phyloP scores from a whole-genome alignment of 495 filamentous ascomycete genomes.

The Neurospora terricola region DNA sequence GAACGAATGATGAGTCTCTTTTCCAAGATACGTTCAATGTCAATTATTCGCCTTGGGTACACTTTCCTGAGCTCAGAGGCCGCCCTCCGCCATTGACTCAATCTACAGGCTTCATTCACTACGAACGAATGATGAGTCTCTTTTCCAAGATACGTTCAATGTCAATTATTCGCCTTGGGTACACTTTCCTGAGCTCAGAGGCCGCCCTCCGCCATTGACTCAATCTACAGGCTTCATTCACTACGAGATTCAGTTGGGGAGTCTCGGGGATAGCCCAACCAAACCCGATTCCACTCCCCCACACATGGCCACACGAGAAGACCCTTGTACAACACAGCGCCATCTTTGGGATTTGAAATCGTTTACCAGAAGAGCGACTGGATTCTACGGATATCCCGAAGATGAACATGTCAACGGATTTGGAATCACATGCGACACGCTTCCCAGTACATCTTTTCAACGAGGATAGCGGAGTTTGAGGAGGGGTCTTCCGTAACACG shows the following conservation, averaged over 20 bases:
- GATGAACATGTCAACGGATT: neutral
- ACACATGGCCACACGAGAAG: neutral
- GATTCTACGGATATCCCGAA: neutral
- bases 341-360: neutral
- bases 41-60: neutral
- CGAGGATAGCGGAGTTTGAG: neutral
- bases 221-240: neutral
- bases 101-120: neutral
- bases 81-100: neutral
- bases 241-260: neutral
- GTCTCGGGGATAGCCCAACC: neutral
- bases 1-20: neutral
- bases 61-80: neutral
- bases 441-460: neutral
- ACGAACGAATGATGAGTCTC: neutral
- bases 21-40: neutral
- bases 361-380: neutral
- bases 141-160: neutral
- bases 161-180: neutral
- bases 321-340: neutral
- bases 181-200: neutral
- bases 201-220: neutral
- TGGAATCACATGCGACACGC: neutral
- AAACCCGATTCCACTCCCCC: neutral
- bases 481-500: neutral